Conservation (phyloP, 371 early-diverging fungal species). For the Actinomortierella ambigua region DNA sequence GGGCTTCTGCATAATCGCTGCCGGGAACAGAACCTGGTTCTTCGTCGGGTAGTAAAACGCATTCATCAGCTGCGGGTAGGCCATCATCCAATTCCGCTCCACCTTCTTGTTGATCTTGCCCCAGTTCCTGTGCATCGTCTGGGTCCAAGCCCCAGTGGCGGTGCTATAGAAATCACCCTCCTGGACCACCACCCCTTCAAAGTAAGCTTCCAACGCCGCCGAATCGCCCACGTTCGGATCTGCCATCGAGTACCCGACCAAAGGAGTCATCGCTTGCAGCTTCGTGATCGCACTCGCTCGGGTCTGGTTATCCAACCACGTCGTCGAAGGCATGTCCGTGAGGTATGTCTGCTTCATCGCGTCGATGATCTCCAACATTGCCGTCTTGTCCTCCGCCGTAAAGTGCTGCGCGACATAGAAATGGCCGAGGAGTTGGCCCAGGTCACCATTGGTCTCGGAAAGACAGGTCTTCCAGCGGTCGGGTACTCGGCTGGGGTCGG, state of each 20-base stretch:
- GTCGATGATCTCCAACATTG: constrained; percentile 48
- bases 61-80: constrained; percentile 55
- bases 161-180: constrained; percentile 51
- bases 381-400: constrained; percentile 39
- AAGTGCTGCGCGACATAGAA: constrained; percentile 56
- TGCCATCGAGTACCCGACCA: constrained; percentile 56
- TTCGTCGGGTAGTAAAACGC: constrained; percentile 56
- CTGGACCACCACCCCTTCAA: constrained; percentile 39
- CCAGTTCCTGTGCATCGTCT: constrained; percentile 11
- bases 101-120: constrained; percentile 46
- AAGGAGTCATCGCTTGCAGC: constrained; percentile 43
- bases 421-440: constrained; percentile 61
- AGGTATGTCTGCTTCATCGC: constrained; percentile 49
- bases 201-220: constrained; percentile 49
- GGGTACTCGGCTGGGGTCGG: constrained; percentile 44
- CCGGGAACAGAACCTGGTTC: constrained; percentile 67
- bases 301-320: constrained; percentile 62
- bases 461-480: constrained; percentile 56
- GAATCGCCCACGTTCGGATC: constrained; percentile 55
- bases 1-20: constrained; percentile 60
- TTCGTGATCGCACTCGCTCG: constrained; percentile 53
- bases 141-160: constrained; percentile 33
- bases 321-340: constrained; percentile 46
- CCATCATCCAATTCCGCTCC: constrained; percentile 7
- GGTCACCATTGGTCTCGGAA: constrained; percentile 30